Evolutionary conservation across 768 basidiomycete species (phyloP), one percentile per base, ranked within the genome.

Genomic region (Leccinum incarnatum): DNA sequence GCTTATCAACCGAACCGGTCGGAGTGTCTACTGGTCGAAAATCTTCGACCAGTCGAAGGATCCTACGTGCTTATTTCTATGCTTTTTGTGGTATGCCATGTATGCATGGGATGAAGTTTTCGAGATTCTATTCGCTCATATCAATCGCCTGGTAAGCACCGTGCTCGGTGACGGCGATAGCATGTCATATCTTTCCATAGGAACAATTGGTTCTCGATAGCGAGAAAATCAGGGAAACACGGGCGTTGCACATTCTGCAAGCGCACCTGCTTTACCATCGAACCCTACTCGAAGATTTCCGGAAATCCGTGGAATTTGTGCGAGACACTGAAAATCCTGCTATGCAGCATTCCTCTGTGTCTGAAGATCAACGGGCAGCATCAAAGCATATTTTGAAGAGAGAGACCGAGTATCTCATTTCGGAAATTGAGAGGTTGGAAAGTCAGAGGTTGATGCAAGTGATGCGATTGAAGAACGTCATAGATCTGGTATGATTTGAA

Each of bases 71-170:
- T 63, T 85, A 9, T 72, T 85, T 48, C 62, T 86, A 6, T 75
- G 79, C 45, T 72, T 79, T 27, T 67, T 86, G 49, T 86, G 85
- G 85, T 83, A 84, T 62, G 79, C 81, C 1, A 69, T 85, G 21
- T 86, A 86, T 62, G 76, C 82, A 2, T 86, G 85, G 83, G 85
- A 86, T 55, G 83, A 86, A 65, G 72, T 81, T 3, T 74, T 85
- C 30, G 83, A 85, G 65, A 63, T 68, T 5, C 65, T 86, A 30
- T 83, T 81, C 61, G 58, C 67, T 9, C 81, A 86, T 59, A 78
- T 85, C 23, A 79, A 78, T 58, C 69, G 60, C 30, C 65, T 86
- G 76, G 83, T 84, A 65, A 48, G 81, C 17, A 27, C 5, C 7
- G 3, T n/a, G 11, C 8, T 49, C 27, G 10, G 27, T 8, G 17